Evolutionary conservation across 148 eudicot species (phyloP).

Genomic region (Suaeda aralocaspica): DNA sequence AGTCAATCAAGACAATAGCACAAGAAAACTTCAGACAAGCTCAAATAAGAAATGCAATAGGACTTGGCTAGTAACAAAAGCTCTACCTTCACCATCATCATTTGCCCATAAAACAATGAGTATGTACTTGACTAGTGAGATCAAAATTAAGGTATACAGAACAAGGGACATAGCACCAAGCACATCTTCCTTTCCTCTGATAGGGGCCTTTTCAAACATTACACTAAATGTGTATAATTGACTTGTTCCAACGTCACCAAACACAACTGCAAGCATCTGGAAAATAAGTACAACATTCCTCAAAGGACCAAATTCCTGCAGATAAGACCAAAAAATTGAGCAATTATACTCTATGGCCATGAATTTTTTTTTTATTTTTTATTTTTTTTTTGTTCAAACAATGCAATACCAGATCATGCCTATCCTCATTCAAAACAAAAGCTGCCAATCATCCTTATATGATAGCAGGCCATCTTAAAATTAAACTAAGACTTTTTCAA

Average conservation of each 20-base stretch:
- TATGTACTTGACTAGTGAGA: slow-evolving; percentile 76
- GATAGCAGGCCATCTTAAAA: not conserved
- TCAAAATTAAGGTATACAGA: slow-evolving; percentile 74
- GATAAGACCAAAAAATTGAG: slow-evolving; percentile 22
- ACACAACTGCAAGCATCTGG: slow-evolving; percentile 91
- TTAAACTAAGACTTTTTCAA: not conserved
- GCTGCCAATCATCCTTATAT: not conserved
- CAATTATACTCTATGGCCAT: not conserved
- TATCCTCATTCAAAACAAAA: not conserved
- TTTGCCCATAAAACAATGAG: slow-evolving; percentile 95
- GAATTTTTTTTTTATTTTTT: not conserved
- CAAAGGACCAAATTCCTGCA: slow-evolving; percentile 78
- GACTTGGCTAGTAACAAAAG: slow-evolving; percentile 14
- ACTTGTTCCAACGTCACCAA: slow-evolving; percentile 98
- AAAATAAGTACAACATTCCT: slow-evolving; percentile 56
- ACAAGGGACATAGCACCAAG: slow-evolving; percentile 91
- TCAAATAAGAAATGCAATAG: slow-evolving; percentile 3
- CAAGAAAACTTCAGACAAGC: slow-evolving; percentile 5
- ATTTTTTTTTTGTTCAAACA: not conserved
- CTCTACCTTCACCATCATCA: slow-evolving; percentile 95
- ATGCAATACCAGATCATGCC: not conserved
- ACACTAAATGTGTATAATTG: slow-evolving; percentile 92
- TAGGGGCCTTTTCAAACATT: slow-evolving; percentile 93
- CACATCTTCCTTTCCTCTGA: slow-evolving; percentile 78
- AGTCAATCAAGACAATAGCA: slow-evolving; percentile 10